Conservation (phyloP, 306 rosid species). For the Vigna trinervia region DNA sequence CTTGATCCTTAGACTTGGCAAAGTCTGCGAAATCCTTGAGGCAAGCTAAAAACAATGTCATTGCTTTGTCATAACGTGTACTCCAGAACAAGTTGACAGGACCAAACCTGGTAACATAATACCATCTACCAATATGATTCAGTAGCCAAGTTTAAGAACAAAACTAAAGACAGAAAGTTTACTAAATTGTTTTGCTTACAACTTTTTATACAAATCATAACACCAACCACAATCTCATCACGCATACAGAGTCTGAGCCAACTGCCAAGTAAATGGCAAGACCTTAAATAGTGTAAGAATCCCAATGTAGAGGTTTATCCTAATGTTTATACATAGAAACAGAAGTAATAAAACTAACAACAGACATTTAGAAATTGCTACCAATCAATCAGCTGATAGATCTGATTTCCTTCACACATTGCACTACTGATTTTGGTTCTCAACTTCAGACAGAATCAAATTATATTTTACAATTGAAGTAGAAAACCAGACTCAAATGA, state of each 20-base stretch:
- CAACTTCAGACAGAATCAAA: constrained; percentile 13
- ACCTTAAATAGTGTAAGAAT: constrained; percentile 22
- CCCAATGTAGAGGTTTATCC: constrained; percentile 9
- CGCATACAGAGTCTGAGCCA: background rate
- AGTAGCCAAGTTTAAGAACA: constrained; percentile 36
- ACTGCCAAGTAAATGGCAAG: constrained; percentile 11
- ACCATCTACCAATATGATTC: constrained; percentile 35
- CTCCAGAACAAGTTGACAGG: constrained; percentile 99
- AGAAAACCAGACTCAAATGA: constrained; percentile 3
- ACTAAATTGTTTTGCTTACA: constrained; percentile 5
- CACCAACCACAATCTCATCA: constrained; percentile 41
- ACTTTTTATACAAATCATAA: constrained; percentile 5
- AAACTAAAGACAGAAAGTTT: constrained; percentile 34
- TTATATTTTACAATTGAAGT: constrained; percentile 16
- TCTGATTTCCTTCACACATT: constrained; percentile 32
- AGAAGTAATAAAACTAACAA: background rate
- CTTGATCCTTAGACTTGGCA: constrained; percentile 87
- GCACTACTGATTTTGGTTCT: constrained; percentile 26
- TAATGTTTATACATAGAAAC: constrained; percentile 2
- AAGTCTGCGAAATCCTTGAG: constrained; percentile 94
- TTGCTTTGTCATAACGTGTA: constrained; percentile 96
- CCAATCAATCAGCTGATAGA: constrained; percentile 29
- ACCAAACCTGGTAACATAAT: constrained; percentile 73
- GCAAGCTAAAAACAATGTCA: constrained; percentile 86
- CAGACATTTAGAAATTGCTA: constrained; percentile 24